A percentile compares a stretch with the other conserved stretches of the same genome.
These are phyloP conservation scores for Spathaspora girioi DNA, from an alignment of 805 yeast species.

Conservation along the genomic window DNA sequence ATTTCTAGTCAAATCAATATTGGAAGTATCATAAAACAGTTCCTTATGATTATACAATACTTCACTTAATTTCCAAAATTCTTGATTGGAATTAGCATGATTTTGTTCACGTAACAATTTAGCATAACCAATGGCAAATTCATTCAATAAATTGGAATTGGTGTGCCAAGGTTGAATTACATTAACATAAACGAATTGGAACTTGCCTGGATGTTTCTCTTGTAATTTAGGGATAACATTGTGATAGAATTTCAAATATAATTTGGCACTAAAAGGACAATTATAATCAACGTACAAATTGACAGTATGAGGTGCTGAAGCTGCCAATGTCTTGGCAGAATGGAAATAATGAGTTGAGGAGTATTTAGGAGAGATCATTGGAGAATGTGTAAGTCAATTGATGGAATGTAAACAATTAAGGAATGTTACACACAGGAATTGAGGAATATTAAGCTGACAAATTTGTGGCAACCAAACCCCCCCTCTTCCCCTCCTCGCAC, in stretches of 20 bases:
- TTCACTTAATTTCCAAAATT: constrained; percentile 47
- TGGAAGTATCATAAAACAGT: constrained; percentile 59
- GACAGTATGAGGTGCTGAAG: constrained; percentile 39
- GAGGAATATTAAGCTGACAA: no score
- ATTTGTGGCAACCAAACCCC: neutral
- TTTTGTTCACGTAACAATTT: constrained; percentile 45
- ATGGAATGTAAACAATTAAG: no score
- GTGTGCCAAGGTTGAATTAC: constrained; percentile 94
- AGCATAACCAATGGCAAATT: constrained; percentile 70
- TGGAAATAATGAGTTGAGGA: constrained; percentile 33
- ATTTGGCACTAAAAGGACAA: constrained; percentile 70
- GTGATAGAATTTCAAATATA: constrained; percentile 53
- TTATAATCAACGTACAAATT: constrained; percentile 72
- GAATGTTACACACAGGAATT: no score
- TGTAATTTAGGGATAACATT: constrained; percentile 53
- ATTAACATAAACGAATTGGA: constrained; percentile 62
- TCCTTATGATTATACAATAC: constrained; percentile 54
- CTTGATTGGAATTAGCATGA: constrained; percentile 16
- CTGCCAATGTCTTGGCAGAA: constrained; percentile 15
- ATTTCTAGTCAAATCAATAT: constrained; percentile 49
- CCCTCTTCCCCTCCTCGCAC: neutral
- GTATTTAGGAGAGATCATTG: constrained; percentile 43
- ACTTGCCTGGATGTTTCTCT: constrained; percentile 42
- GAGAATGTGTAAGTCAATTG: neutral
- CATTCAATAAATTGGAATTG: constrained; percentile 62